A percentile compares a stretch with the other conserved stretches of the same genome.
phyloP scores from a whole-genome alignment of 495 filamentous ascomycete genomes.

The Pseudevernia furfuracea region DNA sequence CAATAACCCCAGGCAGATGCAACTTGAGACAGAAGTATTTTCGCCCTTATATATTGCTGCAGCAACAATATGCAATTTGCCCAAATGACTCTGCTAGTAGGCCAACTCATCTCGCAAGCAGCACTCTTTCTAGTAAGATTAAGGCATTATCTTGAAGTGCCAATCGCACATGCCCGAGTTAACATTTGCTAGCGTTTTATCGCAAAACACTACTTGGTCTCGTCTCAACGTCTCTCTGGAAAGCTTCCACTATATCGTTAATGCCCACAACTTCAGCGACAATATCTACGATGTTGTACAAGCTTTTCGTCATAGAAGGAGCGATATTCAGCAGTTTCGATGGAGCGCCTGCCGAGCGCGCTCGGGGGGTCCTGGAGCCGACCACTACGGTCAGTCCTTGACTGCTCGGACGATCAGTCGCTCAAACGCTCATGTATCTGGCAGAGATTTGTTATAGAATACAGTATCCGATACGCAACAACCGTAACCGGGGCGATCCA shows the following conservation, averaged over 20 bases:
- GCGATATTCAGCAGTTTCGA: constrained; percentile 4
- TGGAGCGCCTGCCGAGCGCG: not conserved
- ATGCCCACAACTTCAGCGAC: not conserved
- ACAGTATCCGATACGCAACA: not conserved
- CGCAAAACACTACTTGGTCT: not conserved
- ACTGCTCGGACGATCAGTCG: not conserved
- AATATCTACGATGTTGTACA: not conserved
- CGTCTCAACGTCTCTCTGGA: not conserved
- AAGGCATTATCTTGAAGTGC: too few species aligned
- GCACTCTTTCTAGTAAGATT: not conserved
- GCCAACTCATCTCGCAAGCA: not conserved
- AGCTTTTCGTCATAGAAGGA: not conserved
- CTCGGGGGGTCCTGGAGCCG: not conserved
- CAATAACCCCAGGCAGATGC: too few species aligned
- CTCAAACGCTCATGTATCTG: not conserved
- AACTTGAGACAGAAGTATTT: too few species aligned
- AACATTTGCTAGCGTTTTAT: not conserved
- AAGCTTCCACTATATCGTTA: not conserved
- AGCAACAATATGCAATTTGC: too few species aligned
- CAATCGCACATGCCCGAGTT: too few species aligned
- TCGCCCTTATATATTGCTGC: too few species aligned
- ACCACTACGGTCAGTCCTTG: not conserved
- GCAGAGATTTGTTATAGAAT: not conserved
- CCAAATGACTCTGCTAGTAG: too few species aligned
- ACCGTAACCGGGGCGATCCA: not conserved